These are phyloP conservation scores for Leucosporidium yakuticum DNA, from an alignment of 768 basidiomycete species.

Conservation along the genomic window DNA sequence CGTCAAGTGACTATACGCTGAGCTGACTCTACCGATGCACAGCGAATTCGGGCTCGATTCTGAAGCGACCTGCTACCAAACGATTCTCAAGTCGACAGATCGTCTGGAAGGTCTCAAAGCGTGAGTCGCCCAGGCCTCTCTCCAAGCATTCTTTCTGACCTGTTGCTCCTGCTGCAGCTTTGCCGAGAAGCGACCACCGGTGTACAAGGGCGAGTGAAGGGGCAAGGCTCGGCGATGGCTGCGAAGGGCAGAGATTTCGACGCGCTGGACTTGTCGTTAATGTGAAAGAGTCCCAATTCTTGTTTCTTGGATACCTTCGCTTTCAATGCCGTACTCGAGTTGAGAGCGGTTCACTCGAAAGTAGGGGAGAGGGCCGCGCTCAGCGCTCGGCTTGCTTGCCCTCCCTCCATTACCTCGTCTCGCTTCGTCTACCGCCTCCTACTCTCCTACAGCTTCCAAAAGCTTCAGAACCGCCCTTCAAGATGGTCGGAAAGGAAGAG, in stretches of 20 bases:
- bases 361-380: not conserved
- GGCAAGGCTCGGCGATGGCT: not conserved
- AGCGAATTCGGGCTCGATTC: conserved; percentile 69
- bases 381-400: not conserved
- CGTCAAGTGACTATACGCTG: too few species aligned
- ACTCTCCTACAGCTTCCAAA: not conserved
- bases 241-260: not conserved
- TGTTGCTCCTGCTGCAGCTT: conserved; percentile 9
- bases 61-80: conserved; percentile 77
- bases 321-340: too few species aligned
- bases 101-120: conserved; percentile 76
- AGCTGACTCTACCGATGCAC: not conserved
- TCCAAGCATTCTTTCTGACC: not conserved
- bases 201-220: conserved; percentile 8
- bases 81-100: conserved; percentile 66
- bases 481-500: conserved; percentile 21
- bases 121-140: conserved; percentile 40
- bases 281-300: too few species aligned
- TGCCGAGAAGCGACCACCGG: conserved; percentile 34
- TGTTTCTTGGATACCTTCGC: too few species aligned
- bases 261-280: too few species aligned
- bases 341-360: too few species aligned
- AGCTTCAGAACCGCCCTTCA: too few species aligned
- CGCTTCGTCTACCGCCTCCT: not conserved
- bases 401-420: not conserved